These are phyloP conservation scores for Lentinula sp. DNA, from an alignment of 768 basidiomycete species.

Conservation along the genomic window DNA sequence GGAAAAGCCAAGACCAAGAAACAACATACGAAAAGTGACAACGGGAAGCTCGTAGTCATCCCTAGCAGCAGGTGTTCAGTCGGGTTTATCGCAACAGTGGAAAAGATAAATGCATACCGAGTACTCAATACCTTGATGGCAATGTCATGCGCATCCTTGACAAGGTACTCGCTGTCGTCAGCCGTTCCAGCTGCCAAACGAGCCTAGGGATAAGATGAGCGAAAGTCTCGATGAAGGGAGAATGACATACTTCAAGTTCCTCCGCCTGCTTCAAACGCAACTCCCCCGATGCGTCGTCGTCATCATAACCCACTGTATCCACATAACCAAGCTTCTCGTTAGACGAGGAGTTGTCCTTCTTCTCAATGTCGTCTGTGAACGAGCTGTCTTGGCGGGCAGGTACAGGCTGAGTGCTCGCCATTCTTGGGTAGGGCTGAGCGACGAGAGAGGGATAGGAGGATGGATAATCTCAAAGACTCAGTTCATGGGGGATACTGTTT, in stretches of 20 bases:
- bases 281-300: neutral
- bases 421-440: neutral
- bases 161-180: conserved; percentile 26
- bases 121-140: conserved; percentile 28
- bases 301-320: neutral
- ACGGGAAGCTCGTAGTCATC: conserved; percentile 31
- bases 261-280: conserved; percentile 1
- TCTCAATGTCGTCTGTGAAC: neutral
- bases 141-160: conserved; percentile 31
- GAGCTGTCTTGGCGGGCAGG: neutral
- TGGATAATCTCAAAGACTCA: neutral
- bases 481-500: neutral
- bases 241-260: neutral
- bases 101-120: conserved; percentile 6
- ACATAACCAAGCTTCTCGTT: conserved; percentile 1
- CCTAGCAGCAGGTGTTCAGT: conserved; percentile 9
- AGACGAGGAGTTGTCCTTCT: neutral
- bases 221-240: neutral
- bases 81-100: neutral
- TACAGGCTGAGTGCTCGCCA: neutral
- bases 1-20: conserved; percentile 34
- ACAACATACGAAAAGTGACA: conserved; percentile 32
- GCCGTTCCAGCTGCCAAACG: conserved; percentile 24
- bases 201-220: conserved; percentile 10
- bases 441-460: neutral